phyloP scores from a whole-genome alignment of 2,329 filamentous ascomycete species.

The Cladosporium austrohemisphaericum region DNA sequence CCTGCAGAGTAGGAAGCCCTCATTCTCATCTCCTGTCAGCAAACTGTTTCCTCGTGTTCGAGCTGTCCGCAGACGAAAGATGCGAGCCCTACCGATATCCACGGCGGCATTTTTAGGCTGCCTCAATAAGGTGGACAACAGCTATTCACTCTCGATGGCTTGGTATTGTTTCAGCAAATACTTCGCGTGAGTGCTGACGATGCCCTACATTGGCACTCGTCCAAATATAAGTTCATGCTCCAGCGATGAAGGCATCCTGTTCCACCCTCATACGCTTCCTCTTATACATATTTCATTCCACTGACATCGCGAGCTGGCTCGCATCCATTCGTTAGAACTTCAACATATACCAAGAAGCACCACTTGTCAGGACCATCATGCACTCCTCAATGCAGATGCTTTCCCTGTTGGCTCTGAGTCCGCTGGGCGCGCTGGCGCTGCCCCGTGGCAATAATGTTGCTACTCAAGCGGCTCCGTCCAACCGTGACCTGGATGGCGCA shows the following conservation, averaged over 20 bases:
- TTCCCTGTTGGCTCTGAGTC: conserved; percentile 3
- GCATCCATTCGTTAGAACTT: conserved; percentile 1
- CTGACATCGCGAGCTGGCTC: conserved; percentile 10
- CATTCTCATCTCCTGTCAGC: too few relatives aligned
- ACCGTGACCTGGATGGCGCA: conserved; percentile 8
- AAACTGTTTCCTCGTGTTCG: too few relatives aligned
- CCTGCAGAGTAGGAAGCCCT: too few relatives aligned
- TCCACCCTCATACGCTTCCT: neutral
- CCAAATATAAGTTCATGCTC: neutral
- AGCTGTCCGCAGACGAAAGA: too few relatives aligned
- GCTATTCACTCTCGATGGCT: neutral
- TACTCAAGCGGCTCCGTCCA: neutral
- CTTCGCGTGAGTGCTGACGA: neutral
- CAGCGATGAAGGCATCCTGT: too few relatives aligned
- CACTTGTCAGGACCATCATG: neutral
- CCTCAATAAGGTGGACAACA: neutral
- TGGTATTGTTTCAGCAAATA: conserved; percentile 1
- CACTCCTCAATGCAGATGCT: conserved; percentile 2
- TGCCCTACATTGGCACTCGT: conserved; percentile 4
- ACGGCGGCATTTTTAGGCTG: neutral
- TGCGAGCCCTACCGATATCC: too few relatives aligned
- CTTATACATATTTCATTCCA: neutral
- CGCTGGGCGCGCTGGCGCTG: conserved; percentile 3
- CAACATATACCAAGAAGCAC: neutral
- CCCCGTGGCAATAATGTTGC: neutral